Conservation (phyloP, 2,329 filamentous ascomycete genomes). For the Sclerotinia subarctica region DNA sequence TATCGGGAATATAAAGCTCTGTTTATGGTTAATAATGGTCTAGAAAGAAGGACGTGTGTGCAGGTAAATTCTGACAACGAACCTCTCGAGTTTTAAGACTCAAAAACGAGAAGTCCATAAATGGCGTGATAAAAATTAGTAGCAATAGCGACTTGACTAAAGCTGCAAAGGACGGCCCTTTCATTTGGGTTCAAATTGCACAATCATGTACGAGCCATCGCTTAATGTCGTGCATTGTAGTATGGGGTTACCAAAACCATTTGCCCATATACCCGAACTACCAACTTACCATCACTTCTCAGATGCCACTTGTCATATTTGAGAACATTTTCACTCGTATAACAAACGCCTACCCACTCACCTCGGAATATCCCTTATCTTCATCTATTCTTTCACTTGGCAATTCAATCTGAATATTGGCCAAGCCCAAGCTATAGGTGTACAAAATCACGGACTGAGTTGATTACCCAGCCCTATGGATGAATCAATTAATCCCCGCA, state of each 20-base stretch:
- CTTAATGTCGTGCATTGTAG: neutral
- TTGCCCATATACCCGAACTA: neutral
- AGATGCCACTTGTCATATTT: conserved; percentile 8
- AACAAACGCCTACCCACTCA: neutral
- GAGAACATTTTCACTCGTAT: neutral
- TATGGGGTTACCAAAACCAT: conserved; percentile 1
- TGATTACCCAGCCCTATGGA: conserved; percentile 7
- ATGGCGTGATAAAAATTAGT: neutral
- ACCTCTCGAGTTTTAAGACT: neutral
- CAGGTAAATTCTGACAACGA: neutral
- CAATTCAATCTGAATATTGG: neutral
- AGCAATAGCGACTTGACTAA: neutral
- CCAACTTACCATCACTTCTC: neutral
- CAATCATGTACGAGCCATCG: neutral
- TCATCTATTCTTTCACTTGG: conserved; percentile 1
- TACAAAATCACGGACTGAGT: conserved; percentile 5
- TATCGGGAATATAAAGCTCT: neutral
- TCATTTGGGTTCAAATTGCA: neutral
- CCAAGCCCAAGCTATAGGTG: neutral
- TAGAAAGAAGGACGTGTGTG: neutral
- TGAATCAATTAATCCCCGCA: neutral
- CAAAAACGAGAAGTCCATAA: neutral
- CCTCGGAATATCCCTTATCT: neutral
- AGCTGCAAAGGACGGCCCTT: neutral
- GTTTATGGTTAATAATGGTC: neutral